These are phyloP conservation scores for Rhizoclosmatium sp. DNA, from an alignment of 192 early-diverging fungal genomes.

Conservation along the genomic window DNA sequence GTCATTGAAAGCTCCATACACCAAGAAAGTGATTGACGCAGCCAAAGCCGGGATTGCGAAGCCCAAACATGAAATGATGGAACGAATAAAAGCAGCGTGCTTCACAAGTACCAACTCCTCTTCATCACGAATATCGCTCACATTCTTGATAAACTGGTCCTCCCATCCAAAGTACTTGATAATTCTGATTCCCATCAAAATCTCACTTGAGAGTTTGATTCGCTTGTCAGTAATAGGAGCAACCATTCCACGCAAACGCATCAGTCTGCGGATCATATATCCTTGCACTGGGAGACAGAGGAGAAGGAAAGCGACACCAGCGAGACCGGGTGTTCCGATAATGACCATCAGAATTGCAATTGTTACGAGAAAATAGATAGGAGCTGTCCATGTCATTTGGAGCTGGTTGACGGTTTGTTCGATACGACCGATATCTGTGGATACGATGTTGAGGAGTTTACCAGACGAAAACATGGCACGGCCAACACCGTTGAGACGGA, in stretches of 20 bases:
- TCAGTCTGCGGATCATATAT: slow-evolving; percentile 46
- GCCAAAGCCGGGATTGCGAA: slow-evolving; percentile 59
- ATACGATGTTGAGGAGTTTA: slow-evolving; percentile 72
- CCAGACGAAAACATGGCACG: slow-evolving; percentile 68
- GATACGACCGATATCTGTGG: slow-evolving; percentile 73
- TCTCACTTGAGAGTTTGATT: slow-evolving; percentile 75
- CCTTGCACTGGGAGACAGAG: slow-evolving; percentile 42
- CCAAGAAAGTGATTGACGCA: slow-evolving; percentile 50
- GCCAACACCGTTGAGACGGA: slow-evolving; percentile 58
- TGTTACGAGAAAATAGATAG: slow-evolving; percentile 23
- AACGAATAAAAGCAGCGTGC: slow-evolving; percentile 19
- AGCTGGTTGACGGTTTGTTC: slow-evolving; percentile 26
- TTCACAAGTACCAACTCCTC: slow-evolving; percentile 39
- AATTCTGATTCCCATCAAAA: slow-evolving; percentile 75
- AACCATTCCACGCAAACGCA: slow-evolving; percentile 45
- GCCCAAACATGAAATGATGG: slow-evolving; percentile 33
- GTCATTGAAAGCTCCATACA: slow-evolving; percentile 42
- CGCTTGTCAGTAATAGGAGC: slow-evolving; percentile 73
- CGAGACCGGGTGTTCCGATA: slow-evolving; percentile 27
- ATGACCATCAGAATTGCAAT: slow-evolving; percentile 25
- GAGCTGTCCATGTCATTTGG: slow-evolving; percentile 35
- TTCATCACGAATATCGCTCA: slow-evolving; percentile 58
- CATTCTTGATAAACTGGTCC: slow-evolving; percentile 62
- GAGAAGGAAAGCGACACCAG: slow-evolving; percentile 11
- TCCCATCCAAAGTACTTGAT: slow-evolving; percentile 84